Conservation (phyloP, 73 alveolate species). For the Stentor coeruleus region DNA sequence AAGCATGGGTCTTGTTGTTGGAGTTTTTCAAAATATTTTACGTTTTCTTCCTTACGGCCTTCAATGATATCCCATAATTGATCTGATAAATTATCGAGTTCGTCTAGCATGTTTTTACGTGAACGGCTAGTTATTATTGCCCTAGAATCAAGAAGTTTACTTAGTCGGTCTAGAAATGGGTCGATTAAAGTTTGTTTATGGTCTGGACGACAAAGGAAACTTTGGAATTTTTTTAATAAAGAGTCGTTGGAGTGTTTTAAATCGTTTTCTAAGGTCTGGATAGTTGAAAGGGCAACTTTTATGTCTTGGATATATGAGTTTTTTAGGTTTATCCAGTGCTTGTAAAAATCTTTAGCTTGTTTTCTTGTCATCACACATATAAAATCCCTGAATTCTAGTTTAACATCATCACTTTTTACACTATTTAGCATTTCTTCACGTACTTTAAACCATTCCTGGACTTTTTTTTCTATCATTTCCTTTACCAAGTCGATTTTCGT, state of each 20-base stretch:
- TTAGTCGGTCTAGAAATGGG: background rate
- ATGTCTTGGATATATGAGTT: background rate
- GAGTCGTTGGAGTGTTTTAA: background rate
- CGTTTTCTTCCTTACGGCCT: conserved; percentile 8
- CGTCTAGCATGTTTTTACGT: background rate
- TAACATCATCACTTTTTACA: background rate
- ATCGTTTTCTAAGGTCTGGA: background rate
- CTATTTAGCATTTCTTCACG: conserved; percentile 13
- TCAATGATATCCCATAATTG: conserved; percentile 25
- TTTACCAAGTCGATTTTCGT: background rate
- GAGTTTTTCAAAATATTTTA: background rate
- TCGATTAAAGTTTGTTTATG: conserved; percentile 7
- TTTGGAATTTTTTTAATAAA: background rate
- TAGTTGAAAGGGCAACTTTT: background rate
- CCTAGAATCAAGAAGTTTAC: background rate
- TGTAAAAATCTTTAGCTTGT: background rate
- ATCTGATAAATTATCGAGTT: conserved; percentile 12
- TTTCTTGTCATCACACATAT: background rate
- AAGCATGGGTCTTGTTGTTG: background rate
- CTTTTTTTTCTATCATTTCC: background rate
- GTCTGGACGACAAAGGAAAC: background rate
- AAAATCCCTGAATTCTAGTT: background rate
- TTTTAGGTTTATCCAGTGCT: background rate
- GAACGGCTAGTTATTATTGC: background rate
- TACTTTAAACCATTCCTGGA: conserved; percentile 14